Conservation (phyloP, 106 monocot species). For the Platanthera guangdongensis region DNA sequence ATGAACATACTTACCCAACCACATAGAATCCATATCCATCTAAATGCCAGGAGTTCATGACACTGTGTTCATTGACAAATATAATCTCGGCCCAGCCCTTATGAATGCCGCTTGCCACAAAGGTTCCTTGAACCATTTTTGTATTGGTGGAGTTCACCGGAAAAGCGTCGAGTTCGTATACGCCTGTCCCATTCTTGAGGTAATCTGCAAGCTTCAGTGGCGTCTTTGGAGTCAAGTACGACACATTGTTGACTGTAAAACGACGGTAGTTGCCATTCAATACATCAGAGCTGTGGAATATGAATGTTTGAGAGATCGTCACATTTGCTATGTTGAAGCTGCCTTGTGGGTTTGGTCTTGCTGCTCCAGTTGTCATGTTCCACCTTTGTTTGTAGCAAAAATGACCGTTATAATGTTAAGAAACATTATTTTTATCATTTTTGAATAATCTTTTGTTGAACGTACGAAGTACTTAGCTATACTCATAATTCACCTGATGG, state of each 20-base stretch:
- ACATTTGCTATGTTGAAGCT: slow-evolving; percentile 30
- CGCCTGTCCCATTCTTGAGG: slow-evolving; percentile 26
- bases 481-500: background rate
- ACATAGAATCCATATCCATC: slow-evolving; percentile 39
- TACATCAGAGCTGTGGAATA: slow-evolving; percentile 13
- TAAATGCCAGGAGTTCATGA: slow-evolving; percentile 39
- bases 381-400: slow-evolving; percentile 12
- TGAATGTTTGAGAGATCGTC: slow-evolving; percentile 20
- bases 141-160: slow-evolving; percentile 3
- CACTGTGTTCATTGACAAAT: slow-evolving; percentile 17
- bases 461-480: no score
- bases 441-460: no score
- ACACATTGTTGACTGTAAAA: slow-evolving; percentile 35
- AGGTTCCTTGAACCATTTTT: slow-evolving; percentile 13
- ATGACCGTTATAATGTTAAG: no score
- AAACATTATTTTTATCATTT: background rate
- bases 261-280: background rate
- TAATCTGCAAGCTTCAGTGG: slow-evolving; percentile 42
- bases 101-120: slow-evolving; percentile 25
- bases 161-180: slow-evolving; percentile 33
- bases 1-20: slow-evolving; percentile 20
- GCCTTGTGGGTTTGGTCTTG: slow-evolving; percentile 48
- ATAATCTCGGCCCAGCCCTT: slow-evolving; percentile 37
- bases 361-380: slow-evolving; percentile 41
- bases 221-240: slow-evolving; percentile 24